Percentiles rank a stretch among this genome's conserved stretches.
Conservation (phyloP, 225 moss, liverwort and hornwort species). For the Pseudoscleropodium purum region DNA sequence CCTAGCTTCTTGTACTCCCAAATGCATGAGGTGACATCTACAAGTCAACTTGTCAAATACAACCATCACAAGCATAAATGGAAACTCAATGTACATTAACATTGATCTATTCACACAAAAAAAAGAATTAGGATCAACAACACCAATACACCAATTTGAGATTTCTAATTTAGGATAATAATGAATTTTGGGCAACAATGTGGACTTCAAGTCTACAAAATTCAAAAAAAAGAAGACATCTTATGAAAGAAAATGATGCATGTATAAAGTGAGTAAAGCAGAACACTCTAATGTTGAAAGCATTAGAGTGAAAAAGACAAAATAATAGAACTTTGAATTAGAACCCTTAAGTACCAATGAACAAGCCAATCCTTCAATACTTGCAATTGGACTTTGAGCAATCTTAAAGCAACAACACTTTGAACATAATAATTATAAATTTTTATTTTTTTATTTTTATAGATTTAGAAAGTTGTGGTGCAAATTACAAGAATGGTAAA, state of each 20-base stretch:
- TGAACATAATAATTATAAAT: neutral
- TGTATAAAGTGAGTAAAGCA: accelerated
- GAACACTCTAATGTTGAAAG: neutral
- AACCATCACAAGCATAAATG: too few relatives aligned
- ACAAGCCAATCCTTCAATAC: accelerated
- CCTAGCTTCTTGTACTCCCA: too few relatives aligned
- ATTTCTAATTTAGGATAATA: neutral
- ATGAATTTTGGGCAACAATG: neutral
- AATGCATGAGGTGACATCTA: too few relatives aligned
- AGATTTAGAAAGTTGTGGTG: neutral
- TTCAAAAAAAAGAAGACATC: neutral
- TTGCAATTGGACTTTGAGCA: neutral
- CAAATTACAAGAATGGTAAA: neutral
- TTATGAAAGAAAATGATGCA: neutral
- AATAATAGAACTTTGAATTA: neutral
- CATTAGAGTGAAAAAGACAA: neutral
- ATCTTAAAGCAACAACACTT: neutral
- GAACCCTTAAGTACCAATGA: neutral
- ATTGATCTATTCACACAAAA: accelerated
- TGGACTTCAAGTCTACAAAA: neutral
- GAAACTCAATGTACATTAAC: accelerated
- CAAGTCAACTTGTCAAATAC: too few relatives aligned
- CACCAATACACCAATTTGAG: neutral
- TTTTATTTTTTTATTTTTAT: too few relatives aligned
- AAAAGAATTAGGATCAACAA: neutral